These are phyloP conservation scores for Blastocystis sp. DNA, from an alignment of 352 stramenopile species.

Conservation along the genomic window DNA sequence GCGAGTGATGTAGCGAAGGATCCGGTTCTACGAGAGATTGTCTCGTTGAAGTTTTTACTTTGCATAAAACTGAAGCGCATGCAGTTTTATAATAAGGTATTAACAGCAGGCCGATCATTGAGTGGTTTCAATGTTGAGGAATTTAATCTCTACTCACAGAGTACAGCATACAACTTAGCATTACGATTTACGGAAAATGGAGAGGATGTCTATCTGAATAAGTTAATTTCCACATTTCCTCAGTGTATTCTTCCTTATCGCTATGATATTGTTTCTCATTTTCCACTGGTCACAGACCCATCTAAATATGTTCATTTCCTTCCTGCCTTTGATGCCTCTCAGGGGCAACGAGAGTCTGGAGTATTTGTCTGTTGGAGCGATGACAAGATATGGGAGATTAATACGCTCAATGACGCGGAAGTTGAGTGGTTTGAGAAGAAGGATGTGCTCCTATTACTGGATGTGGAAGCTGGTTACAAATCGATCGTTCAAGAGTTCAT, in stretches of 20 bases:
- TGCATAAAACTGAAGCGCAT: not conserved
- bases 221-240: not conserved
- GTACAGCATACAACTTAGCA: not conserved
- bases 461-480: not conserved
- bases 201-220: not conserved
- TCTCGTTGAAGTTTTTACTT: not conserved
- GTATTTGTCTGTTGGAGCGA: not conserved
- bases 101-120: not conserved
- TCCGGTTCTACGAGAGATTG: not conserved
- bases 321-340: not conserved
- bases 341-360: not conserved
- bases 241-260: slow-evolving; percentile 20
- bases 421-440: slow-evolving; percentile 14
- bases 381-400: not conserved
- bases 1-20: not conserved
- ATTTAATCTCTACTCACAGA: not conserved
- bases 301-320: not conserved
- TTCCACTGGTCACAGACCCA: not conserved
- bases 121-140: not conserved
- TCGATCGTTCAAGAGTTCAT: not conserved
- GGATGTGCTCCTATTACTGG: not conserved
- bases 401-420: not conserved
- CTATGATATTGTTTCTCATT: not conserved
- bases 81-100: not conserved
- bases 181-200: not conserved